A percentile compares a stretch with the other conserved stretches of the same genome.
Conservation (phyloP, 768 basidiomycete species). For the Dendrothele bispora region DNA sequence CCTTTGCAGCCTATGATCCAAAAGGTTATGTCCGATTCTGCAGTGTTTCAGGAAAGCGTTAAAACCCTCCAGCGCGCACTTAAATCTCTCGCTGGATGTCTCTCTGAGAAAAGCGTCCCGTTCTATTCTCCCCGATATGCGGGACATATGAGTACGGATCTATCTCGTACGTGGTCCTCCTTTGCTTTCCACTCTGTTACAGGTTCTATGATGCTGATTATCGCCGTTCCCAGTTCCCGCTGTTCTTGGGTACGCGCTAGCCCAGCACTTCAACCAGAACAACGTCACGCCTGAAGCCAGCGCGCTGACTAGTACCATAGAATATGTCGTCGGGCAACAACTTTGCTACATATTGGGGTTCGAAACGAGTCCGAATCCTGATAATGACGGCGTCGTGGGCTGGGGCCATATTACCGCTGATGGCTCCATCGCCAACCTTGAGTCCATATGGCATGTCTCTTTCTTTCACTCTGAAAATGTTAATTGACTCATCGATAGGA, state of each 20-base stretch:
- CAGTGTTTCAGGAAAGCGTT: too few relatives aligned
- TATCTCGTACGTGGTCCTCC: neutral
- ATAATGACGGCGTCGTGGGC: conserved; percentile 10
- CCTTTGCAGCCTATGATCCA: neutral
- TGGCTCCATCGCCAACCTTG: conserved; percentile 46
- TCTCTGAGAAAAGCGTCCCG: conserved; percentile 1
- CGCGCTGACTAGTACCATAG: conserved; percentile 36
- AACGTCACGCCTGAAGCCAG: conserved; percentile 42
- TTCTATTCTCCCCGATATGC: conserved; percentile 1
- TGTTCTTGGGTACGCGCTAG: too few relatives aligned
- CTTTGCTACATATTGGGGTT: conserved; percentile 42
- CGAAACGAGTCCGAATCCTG: too few relatives aligned
- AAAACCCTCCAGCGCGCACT: too few relatives aligned
- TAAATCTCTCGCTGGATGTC: too few relatives aligned
- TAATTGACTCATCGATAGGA: too few relatives aligned
- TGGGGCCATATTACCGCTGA: conserved; percentile 48
- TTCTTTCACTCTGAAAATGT: too few relatives aligned
- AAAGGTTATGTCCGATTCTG: neutral
- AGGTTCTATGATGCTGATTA: too few relatives aligned
- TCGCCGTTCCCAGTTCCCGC: too few relatives aligned
- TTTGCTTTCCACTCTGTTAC: neutral
- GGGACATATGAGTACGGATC: conserved; percentile 1
- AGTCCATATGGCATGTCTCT: conserved; percentile 52
- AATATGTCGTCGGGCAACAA: conserved; percentile 17
- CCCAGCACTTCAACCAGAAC: conserved; percentile 44